These are phyloP conservation scores for Wickerhamomyces queroliae DNA, from an alignment of 805 yeast genomes.

Conservation along the genomic window DNA sequence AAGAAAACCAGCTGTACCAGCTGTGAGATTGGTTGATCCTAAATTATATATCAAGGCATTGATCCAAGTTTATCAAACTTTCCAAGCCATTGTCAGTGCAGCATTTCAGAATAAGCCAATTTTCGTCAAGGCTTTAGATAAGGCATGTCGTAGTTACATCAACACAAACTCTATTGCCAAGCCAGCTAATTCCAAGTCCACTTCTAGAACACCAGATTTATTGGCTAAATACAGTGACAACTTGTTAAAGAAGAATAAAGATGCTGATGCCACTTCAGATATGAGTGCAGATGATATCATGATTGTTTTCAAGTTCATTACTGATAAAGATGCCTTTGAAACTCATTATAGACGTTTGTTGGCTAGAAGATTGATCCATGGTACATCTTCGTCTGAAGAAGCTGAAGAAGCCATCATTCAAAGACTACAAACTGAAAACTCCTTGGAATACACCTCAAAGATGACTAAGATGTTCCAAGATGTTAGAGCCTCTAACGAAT, in stretches of 20 bases:
- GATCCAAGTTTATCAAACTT: constrained; percentile 63
- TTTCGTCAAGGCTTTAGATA: constrained; percentile 83
- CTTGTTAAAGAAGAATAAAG: constrained; percentile 69
- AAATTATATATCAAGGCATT: constrained; percentile 75
- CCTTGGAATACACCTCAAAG: constrained; percentile 87
- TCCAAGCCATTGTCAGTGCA: constrained; percentile 52
- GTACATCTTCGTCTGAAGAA: constrained; percentile 76
- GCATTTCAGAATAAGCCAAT: constrained; percentile 72
- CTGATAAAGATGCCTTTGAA: constrained; percentile 94
- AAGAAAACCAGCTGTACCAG: constrained; percentile 18
- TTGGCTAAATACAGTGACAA: constrained; percentile 87
- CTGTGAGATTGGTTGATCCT: constrained; percentile 46
- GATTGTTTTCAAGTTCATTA: constrained; percentile 79
- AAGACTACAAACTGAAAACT: constrained; percentile 81
- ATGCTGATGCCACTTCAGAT: constrained; percentile 57
- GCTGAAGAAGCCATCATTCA: constrained; percentile 81
- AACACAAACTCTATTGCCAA: constrained; percentile 79
- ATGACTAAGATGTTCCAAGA: constrained; percentile 96
- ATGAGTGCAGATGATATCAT: constrained; percentile 82
- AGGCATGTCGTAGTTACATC: constrained; percentile 80
- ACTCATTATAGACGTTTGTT: constrained; percentile 83
- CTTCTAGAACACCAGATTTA: constrained; percentile 86
- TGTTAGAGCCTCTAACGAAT: constrained; percentile 75
- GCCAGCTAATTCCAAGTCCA: constrained; percentile 26
- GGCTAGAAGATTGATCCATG: constrained; percentile 84